phyloP scores from a whole-genome alignment of 805 yeast genomes.

The Zygosaccharomyces bailii region DNA sequence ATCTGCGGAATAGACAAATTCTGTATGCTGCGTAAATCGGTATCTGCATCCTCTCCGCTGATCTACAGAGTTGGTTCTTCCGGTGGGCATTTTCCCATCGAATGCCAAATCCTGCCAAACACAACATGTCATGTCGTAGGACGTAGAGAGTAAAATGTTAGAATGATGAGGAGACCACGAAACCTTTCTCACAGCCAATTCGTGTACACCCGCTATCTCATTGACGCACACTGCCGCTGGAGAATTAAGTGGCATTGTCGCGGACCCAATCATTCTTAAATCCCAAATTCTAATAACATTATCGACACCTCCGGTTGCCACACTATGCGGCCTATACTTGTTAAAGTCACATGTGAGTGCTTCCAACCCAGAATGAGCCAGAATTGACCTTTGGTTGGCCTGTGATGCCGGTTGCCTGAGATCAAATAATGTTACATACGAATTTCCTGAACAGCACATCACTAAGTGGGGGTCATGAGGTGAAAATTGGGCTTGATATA shows the following conservation, averaged over 20 bases:
- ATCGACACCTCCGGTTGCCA: slow-evolving; percentile 93
- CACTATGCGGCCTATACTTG: slow-evolving; percentile 72
- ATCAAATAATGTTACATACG: slow-evolving; percentile 80
- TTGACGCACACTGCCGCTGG: slow-evolving; percentile 50
- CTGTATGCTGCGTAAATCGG: slow-evolving; percentile 68
- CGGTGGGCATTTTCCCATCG: slow-evolving; percentile 47
- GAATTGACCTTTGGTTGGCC: slow-evolving; percentile 47
- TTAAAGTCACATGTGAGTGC: slow-evolving; percentile 83
- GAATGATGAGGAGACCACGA: slow-evolving; percentile 88
- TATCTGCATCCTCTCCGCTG: slow-evolving; percentile 52
- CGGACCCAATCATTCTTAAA: slow-evolving; percentile 56
- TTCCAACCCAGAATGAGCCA: slow-evolving; percentile 80
- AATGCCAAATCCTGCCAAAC: slow-evolving; percentile 78
- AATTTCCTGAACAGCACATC: slow-evolving; percentile 67
- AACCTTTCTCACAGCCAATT: slow-evolving; percentile 78
- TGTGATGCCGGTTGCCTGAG: slow-evolving; percentile 62
- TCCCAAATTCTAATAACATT: slow-evolving; percentile 85
- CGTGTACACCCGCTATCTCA: slow-evolving; percentile 74
- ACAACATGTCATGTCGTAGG: slow-evolving; percentile 90
- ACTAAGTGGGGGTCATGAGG: slow-evolving; percentile 77
- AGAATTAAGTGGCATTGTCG: background rate
- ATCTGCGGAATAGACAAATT: slow-evolving; percentile 90
- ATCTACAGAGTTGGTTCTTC: slow-evolving; percentile 44
- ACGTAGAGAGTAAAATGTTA: slow-evolving; percentile 64
- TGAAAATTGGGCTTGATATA: slow-evolving; percentile 76